Evolutionary conservation across 2,329 filamentous ascomycete genomes (phyloP).

Genomic region (Metarhizium album): DNA sequence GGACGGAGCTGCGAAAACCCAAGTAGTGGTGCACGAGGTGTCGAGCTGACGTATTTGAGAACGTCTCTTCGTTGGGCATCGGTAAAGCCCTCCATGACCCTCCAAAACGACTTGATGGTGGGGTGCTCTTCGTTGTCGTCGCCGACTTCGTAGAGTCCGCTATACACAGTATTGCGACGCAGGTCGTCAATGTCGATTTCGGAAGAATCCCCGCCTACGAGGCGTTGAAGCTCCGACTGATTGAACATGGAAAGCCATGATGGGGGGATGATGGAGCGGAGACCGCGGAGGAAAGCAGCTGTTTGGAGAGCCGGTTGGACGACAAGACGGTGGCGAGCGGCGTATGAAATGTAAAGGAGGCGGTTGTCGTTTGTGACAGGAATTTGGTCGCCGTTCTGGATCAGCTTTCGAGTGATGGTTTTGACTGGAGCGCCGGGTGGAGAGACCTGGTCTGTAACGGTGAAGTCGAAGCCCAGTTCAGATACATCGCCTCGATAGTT

Average conservation of each 20-base stretch:
- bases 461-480: constrained; percentile 71
- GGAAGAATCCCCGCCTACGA: constrained; percentile 78
- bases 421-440: constrained; percentile 35
- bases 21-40: constrained; percentile 77
- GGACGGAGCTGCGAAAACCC: constrained; percentile 83
- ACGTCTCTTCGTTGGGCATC: constrained; percentile 76
- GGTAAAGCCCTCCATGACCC: constrained; percentile 65
- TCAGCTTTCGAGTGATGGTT: constrained; percentile 64
- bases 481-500: constrained; percentile 71
- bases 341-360: constrained; percentile 86
- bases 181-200: constrained; percentile 84
- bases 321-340: constrained; percentile 77
- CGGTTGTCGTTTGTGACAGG: constrained; percentile 86
- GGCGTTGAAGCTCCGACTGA: constrained; percentile 82
- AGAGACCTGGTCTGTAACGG: constrained; percentile 61
- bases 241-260: constrained; percentile 99
- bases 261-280: constrained; percentile 80
- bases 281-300: constrained; percentile 73
- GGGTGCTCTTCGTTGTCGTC: constrained; percentile 80
- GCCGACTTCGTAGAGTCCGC: constrained; percentile 81
- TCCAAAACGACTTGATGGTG: constrained; percentile 81
- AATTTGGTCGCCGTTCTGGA: constrained; percentile 63
- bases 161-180: constrained; percentile 73
- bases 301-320: constrained; percentile 74
- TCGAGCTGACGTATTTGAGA: constrained; percentile 91